phyloP scores from a whole-genome alignment of 2,329 filamentous ascomycete species.

The Amesomyces nigricolor region DNA sequence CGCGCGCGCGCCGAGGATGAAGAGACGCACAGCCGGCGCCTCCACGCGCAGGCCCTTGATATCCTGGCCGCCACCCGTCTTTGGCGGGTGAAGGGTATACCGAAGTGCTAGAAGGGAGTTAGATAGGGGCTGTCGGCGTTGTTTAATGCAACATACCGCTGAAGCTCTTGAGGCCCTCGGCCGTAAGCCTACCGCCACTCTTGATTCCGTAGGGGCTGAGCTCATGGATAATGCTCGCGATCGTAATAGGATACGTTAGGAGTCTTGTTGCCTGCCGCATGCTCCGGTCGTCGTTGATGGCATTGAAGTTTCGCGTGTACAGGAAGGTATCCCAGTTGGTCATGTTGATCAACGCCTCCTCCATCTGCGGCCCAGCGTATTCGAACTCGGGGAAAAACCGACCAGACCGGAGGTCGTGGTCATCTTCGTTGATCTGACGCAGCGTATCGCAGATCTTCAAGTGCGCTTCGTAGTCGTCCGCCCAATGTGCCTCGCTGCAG shows the following conservation, averaged over 20 bases:
- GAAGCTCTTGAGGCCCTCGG: conserved; percentile 88
- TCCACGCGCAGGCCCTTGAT: conserved; percentile 77
- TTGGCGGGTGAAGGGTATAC: conserved; percentile 87
- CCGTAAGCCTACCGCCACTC: conserved; percentile 67
- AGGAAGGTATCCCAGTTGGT: conserved; percentile 97
- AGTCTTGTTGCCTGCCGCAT: conserved; percentile 91
- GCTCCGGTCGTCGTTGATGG: conserved; percentile 82
- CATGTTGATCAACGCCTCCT: conserved; percentile 92
- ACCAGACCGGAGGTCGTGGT: conserved; percentile 88
- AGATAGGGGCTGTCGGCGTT: background rate
- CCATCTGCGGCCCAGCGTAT: conserved; percentile 82
- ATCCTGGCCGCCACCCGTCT: conserved; percentile 64
- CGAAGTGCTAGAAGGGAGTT: conserved; percentile 60
- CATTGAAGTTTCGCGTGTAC: conserved; percentile 85
- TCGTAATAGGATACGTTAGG: conserved; percentile 87
- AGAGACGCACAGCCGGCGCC: conserved; percentile 83
- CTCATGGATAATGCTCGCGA: conserved; percentile 89
- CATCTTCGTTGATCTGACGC: conserved; percentile 92
- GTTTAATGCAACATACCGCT: conserved; percentile 56
- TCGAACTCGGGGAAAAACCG: conserved; percentile 91
- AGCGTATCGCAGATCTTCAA: conserved; percentile 88
- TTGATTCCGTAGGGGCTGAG: conserved; percentile 86
- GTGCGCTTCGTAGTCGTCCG: conserved; percentile 90
- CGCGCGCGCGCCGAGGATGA: conserved; percentile 90
- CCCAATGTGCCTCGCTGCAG: conserved; percentile 92